phyloP scores from a whole-genome alignment of 768 basidiomycete genomes.

The Pleurotus citrinopileatus region DNA sequence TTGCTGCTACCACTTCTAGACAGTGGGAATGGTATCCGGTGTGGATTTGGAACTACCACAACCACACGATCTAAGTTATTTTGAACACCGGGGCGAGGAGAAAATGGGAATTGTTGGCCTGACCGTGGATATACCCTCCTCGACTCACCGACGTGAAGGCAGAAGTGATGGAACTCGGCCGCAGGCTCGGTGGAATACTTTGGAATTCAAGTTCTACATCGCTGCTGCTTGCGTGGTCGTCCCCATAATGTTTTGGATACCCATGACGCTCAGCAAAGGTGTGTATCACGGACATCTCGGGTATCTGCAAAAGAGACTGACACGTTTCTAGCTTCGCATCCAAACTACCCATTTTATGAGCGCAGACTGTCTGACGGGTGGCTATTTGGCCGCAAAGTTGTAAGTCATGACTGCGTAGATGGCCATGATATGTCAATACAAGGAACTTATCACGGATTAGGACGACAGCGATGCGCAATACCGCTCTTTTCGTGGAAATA shows the following conservation, averaged over 20 bases:
- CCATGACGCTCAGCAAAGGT: constrained; percentile 73
- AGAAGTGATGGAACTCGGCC: constrained; percentile 22
- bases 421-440: constrained; percentile 4
- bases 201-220: constrained; percentile 80
- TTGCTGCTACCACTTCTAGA: neutral
- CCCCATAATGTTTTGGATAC: constrained; percentile 75
- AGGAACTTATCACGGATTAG: constrained; percentile 38
- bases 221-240: constrained; percentile 57
- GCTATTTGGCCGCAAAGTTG: constrained; percentile 77
- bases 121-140: constrained; percentile 57
- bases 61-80: constrained; percentile 3
- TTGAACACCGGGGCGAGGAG: constrained; percentile 2
- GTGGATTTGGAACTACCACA: neutral
- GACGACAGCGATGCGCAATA: constrained; percentile 94
- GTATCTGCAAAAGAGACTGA: constrained; percentile 9
- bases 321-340: constrained; percentile 55
- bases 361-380: constrained; percentile 67
- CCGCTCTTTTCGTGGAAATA: constrained; percentile 78
- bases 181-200: constrained; percentile 69
- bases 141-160: constrained; percentile 18
- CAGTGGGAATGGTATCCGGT: neutral
- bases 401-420: constrained; percentile 38
- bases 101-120: constrained; percentile 36
- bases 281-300: constrained; percentile 28
- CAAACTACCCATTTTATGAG: constrained; percentile 67